phyloP scores from a whole-genome alignment of 768 basidiomycete genomes.

The Cystobasidium tubakii region DNA sequence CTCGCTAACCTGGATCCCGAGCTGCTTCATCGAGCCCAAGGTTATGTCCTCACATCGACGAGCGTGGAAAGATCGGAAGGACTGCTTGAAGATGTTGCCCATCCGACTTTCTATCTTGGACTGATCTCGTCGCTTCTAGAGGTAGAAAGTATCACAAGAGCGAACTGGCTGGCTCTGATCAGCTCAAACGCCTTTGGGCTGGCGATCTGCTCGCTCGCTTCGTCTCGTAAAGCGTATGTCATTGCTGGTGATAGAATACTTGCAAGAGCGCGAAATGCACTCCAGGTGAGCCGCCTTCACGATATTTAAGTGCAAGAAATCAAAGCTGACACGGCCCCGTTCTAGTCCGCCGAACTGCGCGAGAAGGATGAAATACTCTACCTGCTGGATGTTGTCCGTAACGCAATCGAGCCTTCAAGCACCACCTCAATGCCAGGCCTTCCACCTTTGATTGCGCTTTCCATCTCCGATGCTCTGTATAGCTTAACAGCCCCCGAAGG shows the following conservation, averaged over 20 bases:
- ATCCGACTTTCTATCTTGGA: conserved; percentile 69
- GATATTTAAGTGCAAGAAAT: conserved; percentile 25
- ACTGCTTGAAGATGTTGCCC: conserved; percentile 56
- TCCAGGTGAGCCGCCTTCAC: conserved; percentile 57
- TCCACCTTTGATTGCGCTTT: conserved; percentile 70
- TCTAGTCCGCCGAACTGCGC: conserved; percentile 33
- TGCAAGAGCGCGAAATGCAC: conserved; percentile 57
- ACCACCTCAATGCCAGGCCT: conserved; percentile 52
- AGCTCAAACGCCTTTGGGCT: conserved; percentile 71
- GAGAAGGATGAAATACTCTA: conserved; percentile 45
- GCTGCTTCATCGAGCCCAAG: conserved; percentile 54
- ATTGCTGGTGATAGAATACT: conserved; percentile 61
- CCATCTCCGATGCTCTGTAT: conserved; percentile 73
- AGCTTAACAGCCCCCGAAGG: conserved; percentile 79
- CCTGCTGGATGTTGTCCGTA: conserved; percentile 41
- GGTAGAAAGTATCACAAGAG: conserved; percentile 55
- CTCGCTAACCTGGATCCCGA: conserved; percentile 71
- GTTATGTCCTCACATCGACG: conserved; percentile 67
- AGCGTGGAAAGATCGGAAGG: background rate
- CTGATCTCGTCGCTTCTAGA: conserved; percentile 63
- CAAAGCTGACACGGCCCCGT: background rate
- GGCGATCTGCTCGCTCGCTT: conserved; percentile 66
- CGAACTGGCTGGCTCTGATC: conserved; percentile 80
- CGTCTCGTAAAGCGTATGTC: conserved; percentile 60
- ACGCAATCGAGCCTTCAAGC: conserved; percentile 36